Conservation (phyloP, 805 yeast species). For the Grigorovia yakushimaensis region DNA sequence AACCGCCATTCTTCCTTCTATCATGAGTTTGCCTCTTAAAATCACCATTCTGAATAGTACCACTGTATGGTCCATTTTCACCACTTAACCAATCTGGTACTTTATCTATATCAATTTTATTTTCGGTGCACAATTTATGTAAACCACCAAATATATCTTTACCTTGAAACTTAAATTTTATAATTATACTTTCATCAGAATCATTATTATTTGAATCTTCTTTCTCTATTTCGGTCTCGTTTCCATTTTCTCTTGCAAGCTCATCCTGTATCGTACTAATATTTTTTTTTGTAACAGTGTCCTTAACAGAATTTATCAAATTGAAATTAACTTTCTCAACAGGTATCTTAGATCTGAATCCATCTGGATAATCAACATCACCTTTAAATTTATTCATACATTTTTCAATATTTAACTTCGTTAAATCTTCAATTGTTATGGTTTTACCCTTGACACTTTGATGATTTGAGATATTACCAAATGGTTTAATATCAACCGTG, state of each 20-base stretch:
- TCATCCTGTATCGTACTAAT: too few species aligned
- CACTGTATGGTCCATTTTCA: conserved; percentile 50
- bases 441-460: conserved; percentile 23
- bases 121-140: conserved; percentile 50
- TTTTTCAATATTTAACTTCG: conserved; percentile 33
- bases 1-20: conserved; percentile 14
- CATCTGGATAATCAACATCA: conserved; percentile 22
- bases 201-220: not conserved
- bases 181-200: conserved; percentile 16
- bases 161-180: conserved; percentile 41
- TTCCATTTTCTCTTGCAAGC: not conserved
- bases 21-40: conserved; percentile 12
- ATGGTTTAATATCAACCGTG: conserved; percentile 54
- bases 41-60: conserved; percentile 34
- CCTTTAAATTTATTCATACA: conserved; percentile 54
- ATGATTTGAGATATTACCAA: conserved; percentile 39
- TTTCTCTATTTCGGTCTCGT: conserved; percentile 1
- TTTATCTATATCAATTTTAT: conserved; percentile 40
- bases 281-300: too few species aligned
- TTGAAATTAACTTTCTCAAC: conserved; percentile 42
- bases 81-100: conserved; percentile 77
- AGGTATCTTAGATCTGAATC: conserved; percentile 43
- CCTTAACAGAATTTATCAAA: conserved; percentile 26
- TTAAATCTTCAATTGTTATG: not conserved
- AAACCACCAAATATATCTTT: conserved; percentile 70